A percentile compares a stretch with the other conserved stretches of the same genome.
Evolutionary conservation across 371 early-diverging fungal genomes (phyloP).

Genomic region (Mortierella sp.): DNA sequence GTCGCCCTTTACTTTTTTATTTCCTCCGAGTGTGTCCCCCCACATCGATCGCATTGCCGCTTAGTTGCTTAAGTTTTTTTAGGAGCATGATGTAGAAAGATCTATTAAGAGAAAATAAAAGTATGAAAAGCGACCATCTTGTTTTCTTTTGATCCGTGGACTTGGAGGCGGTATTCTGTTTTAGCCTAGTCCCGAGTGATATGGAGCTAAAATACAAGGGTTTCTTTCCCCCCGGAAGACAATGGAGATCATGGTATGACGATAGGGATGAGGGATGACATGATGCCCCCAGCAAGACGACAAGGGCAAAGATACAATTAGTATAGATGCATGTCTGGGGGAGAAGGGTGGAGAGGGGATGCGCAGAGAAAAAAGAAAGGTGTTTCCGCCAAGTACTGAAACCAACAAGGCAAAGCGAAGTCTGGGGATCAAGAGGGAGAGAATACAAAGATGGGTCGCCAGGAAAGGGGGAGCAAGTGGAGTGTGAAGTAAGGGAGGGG

Average conservation of each 20-base stretch:
- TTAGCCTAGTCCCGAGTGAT: background rate
- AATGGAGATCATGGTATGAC: constrained; percentile 2
- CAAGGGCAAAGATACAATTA: background rate
- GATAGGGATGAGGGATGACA: background rate
- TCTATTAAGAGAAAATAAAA: background rate
- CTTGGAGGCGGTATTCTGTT: background rate
- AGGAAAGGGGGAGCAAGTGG: background rate
- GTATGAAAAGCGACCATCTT: too few relatives aligned
- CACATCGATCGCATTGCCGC: too few relatives aligned
- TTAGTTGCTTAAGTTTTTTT: too few relatives aligned
- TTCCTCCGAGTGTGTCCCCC: background rate
- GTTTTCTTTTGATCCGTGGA: constrained; percentile 3
- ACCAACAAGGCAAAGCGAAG: background rate
- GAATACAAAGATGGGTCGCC: too few relatives aligned
- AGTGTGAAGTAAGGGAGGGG: background rate
- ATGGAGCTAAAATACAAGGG: background rate
- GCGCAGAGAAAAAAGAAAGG: background rate
- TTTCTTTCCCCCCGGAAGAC: background rate
- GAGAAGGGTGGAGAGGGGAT: background rate
- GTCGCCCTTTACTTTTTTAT: background rate
- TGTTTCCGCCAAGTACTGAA: background rate
- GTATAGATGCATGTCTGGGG: background rate
- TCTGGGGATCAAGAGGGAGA: background rate
- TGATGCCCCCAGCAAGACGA: background rate
- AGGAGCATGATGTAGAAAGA: too few relatives aligned